A percentile compares a stretch with the other conserved stretches of the same genome.
phyloP scores from a whole-genome alignment of 345 rosid genomes.

The Lagerstroemia speciosa region DNA sequence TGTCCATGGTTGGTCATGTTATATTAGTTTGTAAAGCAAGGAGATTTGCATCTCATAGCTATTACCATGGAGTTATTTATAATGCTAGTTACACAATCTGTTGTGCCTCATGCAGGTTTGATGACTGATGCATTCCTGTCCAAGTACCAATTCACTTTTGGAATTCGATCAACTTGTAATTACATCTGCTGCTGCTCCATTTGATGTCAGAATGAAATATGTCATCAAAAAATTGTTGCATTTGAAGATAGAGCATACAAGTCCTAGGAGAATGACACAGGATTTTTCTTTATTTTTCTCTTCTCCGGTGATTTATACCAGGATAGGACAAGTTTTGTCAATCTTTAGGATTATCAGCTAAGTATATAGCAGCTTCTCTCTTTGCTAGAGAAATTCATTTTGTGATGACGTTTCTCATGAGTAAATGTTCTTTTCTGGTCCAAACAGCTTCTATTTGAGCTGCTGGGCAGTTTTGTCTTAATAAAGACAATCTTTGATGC shows the following conservation, averaged over 20 bases:
- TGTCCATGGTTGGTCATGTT: no score
- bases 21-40: no score
- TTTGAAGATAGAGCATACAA: background rate
- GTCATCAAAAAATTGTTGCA: background rate
- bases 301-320: background rate
- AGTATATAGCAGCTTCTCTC: background rate
- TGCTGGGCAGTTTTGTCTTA: no score
- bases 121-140: background rate
- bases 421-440: no score
- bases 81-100: background rate
- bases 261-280: background rate
- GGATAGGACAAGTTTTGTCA: background rate
- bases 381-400: no score
- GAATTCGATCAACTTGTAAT: no score
- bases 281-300: background rate
- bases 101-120: background rate
- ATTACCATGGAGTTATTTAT: background rate
- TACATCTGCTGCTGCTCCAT: no score
- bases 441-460: no score
- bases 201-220: background rate
- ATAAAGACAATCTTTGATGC: no score
- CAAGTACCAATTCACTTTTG: background rate
- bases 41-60: no score
- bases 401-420: background rate
- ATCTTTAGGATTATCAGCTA: no score